Percentiles rank a stretch among this genome's conserved stretches.
These are phyloP conservation scores for Cryptosporidium xiaoi DNA, from an alignment of 169 alveolate species.

Conservation along the genomic window DNA sequence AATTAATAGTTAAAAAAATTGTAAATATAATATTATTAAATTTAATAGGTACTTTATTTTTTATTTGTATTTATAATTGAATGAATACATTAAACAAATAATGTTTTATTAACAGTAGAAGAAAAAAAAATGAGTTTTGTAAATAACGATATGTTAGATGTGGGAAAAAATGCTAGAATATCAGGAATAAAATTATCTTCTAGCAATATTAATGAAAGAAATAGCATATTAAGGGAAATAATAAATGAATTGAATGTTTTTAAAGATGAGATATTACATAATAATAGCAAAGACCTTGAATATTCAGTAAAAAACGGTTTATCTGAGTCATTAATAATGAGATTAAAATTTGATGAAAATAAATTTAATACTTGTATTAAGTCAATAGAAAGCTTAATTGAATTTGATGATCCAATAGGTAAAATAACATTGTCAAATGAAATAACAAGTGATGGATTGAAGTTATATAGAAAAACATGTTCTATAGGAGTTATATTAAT, in stretches of 20 bases:
- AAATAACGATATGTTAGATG: background rate
- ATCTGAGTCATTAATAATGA: conserved; percentile 31
- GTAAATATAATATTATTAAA: background rate
- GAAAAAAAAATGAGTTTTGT: background rate
- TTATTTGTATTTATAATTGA: background rate
- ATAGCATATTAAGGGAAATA: conserved; percentile 40
- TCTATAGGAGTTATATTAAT: conserved; percentile 80
- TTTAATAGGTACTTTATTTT: background rate
- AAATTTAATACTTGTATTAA: conserved; percentile 26
- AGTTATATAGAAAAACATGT: conserved; percentile 77
- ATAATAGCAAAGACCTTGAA: conserved; percentile 54
- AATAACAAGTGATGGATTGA: conserved; percentile 76
- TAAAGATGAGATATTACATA: conserved; percentile 25
- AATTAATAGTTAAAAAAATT: no score
- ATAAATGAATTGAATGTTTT: conserved; percentile 18
- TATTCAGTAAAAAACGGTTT: conserved; percentile 42
- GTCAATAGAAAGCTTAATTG: conserved; percentile 42
- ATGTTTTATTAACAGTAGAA: background rate
- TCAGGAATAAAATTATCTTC: conserved; percentile 58
- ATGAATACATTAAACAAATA: background rate
- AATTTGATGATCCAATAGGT: conserved; percentile 74
- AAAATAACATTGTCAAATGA: conserved; percentile 56
- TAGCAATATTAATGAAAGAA: conserved; percentile 43
- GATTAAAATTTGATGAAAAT: conserved; percentile 28
- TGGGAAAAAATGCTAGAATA: conserved; percentile 25